A percentile compares a stretch with the other conserved stretches of the same genome.
Conservation (phyloP, 345 rosid genomes). For the Lepidium aucheri region DNA sequence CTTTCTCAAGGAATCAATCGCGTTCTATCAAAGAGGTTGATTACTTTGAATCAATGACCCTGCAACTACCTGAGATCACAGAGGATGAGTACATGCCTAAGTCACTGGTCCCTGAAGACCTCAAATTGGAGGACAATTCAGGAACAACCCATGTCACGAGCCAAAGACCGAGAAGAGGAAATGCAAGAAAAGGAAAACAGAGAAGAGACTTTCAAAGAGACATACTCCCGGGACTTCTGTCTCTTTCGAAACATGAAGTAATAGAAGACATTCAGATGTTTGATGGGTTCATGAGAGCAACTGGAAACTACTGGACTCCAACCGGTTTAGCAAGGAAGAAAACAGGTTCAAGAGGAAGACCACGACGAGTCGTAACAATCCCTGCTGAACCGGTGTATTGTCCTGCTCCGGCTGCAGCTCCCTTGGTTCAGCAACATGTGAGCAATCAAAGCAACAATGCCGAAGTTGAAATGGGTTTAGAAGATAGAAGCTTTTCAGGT, state of each 20-base stretch:
- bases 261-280: slow-evolving; percentile 61
- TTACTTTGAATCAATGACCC: slow-evolving; percentile 59
- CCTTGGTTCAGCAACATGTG: slow-evolving; percentile 23
- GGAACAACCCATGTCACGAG: slow-evolving; percentile 8
- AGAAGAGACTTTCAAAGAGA: slow-evolving; percentile 75
- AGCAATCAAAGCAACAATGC: slow-evolving; percentile 15
- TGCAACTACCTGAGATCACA: slow-evolving; percentile 46
- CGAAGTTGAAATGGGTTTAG: slow-evolving; percentile 30
- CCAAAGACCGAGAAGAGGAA: slow-evolving; percentile 54
- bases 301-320: slow-evolving; percentile 51
- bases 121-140: slow-evolving; percentile 29
- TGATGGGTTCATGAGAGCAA: slow-evolving; percentile 63
- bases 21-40: slow-evolving; percentile 36
- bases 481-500: slow-evolving; percentile 47
- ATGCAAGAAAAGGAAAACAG: slow-evolving; percentile 63
- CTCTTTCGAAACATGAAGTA: slow-evolving; percentile 57
- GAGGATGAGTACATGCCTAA: slow-evolving; percentile 33
- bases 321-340: slow-evolving; percentile 32
- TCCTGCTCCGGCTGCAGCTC: neutral
- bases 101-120: slow-evolving; percentile 31
- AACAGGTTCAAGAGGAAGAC: slow-evolving; percentile 44
- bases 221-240: slow-evolving; percentile 51
- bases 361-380: slow-evolving; percentile 22
- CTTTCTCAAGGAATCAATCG: slow-evolving; percentile 5
- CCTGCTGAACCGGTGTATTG: slow-evolving; percentile 22